These are phyloP conservation scores for fission yeast (Schizosaccharomyces pombe) DNA, from an alignment of 805 yeast species.

Conservation along the genomic window DNA sequence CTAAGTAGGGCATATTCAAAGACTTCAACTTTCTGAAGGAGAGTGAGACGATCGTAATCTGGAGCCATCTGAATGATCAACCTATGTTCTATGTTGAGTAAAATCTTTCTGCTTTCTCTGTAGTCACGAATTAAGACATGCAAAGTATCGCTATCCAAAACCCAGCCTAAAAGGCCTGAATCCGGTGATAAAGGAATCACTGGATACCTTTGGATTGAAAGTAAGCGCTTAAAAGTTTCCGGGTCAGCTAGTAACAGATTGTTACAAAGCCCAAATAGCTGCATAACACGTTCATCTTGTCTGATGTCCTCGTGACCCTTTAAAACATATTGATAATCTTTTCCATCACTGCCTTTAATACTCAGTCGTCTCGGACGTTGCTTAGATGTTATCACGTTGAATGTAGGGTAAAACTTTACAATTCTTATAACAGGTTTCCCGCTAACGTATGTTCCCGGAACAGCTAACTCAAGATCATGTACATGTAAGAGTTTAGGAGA, in stretches of 20 bases:
- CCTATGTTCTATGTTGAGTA: slow-evolving; percentile 79
- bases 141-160: slow-evolving; percentile 88
- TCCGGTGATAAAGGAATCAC: slow-evolving; percentile 92
- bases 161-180: slow-evolving; percentile 94
- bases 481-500: slow-evolving; percentile 74
- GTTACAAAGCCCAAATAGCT: slow-evolving; percentile 82
- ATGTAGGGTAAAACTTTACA: slow-evolving; percentile 51
- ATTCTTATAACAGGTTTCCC: slow-evolving; percentile 60
- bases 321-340: slow-evolving; percentile 54
- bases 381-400: slow-evolving; percentile 75
- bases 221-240: slow-evolving; percentile 86
- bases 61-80: slow-evolving; percentile 97
- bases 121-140: slow-evolving; percentile 80
- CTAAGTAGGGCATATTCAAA: slow-evolving; percentile 88
- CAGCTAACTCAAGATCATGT: slow-evolving; percentile 59
- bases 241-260: slow-evolving; percentile 72
- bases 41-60: slow-evolving; percentile 69
- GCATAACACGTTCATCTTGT: slow-evolving; percentile 95
- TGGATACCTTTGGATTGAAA: slow-evolving; percentile 75
- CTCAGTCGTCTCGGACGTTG: slow-evolving; percentile 80
- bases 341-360: slow-evolving; percentile 75
- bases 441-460: slow-evolving; percentile 80
- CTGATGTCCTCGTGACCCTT: slow-evolving; percentile 97
- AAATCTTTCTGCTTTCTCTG: slow-evolving; percentile 71
- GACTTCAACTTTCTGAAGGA: slow-evolving; percentile 83